Evolutionary conservation across 2,329 filamentous ascomycete genomes (phyloP).

Genomic region (Alternaria infectoria): DNA sequence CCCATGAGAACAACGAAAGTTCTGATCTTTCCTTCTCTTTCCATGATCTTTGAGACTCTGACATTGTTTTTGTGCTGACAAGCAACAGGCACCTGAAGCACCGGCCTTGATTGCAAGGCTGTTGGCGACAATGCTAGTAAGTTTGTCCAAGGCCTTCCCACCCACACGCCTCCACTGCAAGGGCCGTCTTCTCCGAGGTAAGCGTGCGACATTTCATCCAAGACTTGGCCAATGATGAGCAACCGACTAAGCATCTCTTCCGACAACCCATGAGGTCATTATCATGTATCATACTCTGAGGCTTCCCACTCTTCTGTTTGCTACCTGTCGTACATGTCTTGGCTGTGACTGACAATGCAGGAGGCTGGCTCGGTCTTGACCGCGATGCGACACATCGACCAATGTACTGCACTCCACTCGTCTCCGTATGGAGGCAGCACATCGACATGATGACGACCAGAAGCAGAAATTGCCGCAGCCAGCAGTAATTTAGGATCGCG

Average conservation of each 20-base stretch:
- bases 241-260: background rate
- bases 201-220: background rate
- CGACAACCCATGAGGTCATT: background rate
- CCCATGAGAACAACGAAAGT: background rate
- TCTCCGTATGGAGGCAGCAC: background rate
- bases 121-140: background rate
- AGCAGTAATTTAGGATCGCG: background rate
- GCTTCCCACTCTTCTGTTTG: background rate
- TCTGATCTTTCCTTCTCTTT: background rate
- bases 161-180: background rate
- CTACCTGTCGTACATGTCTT: background rate
- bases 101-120: background rate
- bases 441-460: background rate
- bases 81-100: background rate
- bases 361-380: background rate
- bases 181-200: background rate
- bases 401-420: background rate
- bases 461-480: background rate
- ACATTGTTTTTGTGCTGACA: background rate
- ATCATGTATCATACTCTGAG: background rate
- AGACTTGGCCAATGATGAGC: background rate
- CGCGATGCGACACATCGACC: background rate
- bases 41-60: background rate
- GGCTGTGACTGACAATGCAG: background rate
- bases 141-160: background rate